A percentile compares a stretch with the other conserved stretches of the same genome.
These are phyloP conservation scores for Pseudogymnoascus sp. DNA, from an alignment of 2,329 filamentous ascomycete species.

Conservation along the genomic window DNA sequence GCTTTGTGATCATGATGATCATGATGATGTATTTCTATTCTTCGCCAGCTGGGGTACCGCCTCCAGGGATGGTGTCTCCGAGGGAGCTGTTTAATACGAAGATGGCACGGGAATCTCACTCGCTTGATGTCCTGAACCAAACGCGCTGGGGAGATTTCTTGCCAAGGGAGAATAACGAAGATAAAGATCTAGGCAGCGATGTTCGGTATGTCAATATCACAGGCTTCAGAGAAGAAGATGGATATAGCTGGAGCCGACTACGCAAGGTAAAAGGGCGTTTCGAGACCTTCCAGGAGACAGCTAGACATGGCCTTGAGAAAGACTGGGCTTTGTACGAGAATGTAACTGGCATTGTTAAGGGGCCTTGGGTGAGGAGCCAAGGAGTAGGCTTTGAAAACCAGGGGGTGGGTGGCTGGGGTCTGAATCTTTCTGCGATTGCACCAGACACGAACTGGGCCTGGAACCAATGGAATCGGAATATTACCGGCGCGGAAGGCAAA, in stretches of 20 bases:
- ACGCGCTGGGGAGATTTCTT: slow-evolving; percentile 54
- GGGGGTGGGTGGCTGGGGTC: slow-evolving; percentile 31
- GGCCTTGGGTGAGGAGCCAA: slow-evolving; percentile 24
- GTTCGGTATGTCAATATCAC: slow-evolving; percentile 59
- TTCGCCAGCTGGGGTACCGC: slow-evolving; percentile 21
- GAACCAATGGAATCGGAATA: slow-evolving; percentile 66
- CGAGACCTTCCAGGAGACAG: slow-evolving; percentile 39
- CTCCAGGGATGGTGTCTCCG: slow-evolving; percentile 34
- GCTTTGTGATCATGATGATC: slow-evolving; percentile 24
- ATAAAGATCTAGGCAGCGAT: slow-evolving; percentile 15
- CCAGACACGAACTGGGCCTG: slow-evolving; percentile 57
- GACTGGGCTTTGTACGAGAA: slow-evolving; percentile 26
- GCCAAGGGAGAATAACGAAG: slow-evolving; percentile 30
- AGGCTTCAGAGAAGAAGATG: slow-evolving; percentile 66
- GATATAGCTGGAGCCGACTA: slow-evolving; percentile 71
- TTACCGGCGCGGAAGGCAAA: slow-evolving; percentile 64
- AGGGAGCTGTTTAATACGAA: slow-evolving; percentile 38
- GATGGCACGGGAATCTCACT: slow-evolving; percentile 42
- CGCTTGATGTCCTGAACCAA: slow-evolving; percentile 45
- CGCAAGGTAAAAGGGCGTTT: slow-evolving; percentile 57
- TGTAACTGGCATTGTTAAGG: slow-evolving; percentile 27
- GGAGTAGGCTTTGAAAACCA: background rate
- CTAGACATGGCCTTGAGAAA: background rate
- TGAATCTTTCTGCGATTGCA: slow-evolving; percentile 58
- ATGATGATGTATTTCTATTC: slow-evolving; percentile 27